Evolutionary conservation across 768 basidiomycete species (phyloP).

Genomic region (Leccinum rimulosum): DNA sequence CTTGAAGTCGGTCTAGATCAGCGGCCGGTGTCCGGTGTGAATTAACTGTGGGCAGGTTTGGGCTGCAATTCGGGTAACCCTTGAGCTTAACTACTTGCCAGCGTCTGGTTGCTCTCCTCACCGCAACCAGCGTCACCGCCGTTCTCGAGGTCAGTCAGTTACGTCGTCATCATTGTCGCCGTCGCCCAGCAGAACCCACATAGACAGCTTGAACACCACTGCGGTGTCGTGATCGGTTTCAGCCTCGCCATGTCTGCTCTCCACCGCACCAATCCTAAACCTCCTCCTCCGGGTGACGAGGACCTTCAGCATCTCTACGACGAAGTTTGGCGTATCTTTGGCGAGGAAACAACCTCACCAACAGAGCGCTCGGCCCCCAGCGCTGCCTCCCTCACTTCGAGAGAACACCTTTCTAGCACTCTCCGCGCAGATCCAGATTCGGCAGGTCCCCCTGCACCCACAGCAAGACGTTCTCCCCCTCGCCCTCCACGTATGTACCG

Average conservation of each 20-base stretch:
- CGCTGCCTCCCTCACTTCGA: constrained; percentile 15
- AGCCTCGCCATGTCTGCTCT: constrained; percentile 35
- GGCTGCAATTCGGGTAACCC: background rate
- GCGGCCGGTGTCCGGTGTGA: constrained; percentile 3
- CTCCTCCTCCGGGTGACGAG: constrained; percentile 55
- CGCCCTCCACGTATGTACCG: constrained; percentile 23
- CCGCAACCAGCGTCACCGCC: background rate
- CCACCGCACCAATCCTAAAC: constrained; percentile 31
- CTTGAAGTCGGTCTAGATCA: background rate
- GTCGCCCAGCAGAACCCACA: background rate
- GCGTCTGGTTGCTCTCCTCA: background rate
- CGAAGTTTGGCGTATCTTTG: constrained; percentile 69
- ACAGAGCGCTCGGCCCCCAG: constrained; percentile 26
- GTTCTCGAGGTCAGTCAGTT: background rate
- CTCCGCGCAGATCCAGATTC: constrained; percentile 22
- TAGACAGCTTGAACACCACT: background rate
- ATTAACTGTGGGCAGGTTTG: background rate
- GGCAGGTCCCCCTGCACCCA: constrained; percentile 7
- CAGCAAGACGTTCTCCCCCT: constrained; percentile 17
- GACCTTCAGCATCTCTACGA: constrained; percentile 74
- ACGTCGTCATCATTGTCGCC: background rate
- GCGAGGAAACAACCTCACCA: constrained; percentile 42
- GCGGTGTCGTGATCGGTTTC: constrained; percentile 8
- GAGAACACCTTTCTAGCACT: constrained; percentile 19
- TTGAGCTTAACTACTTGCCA: constrained; percentile 1